Base-by-base conservation (phyloP, 2,329 filamentous ascomycete genomes). In the Fulvia fulva region DNA sequence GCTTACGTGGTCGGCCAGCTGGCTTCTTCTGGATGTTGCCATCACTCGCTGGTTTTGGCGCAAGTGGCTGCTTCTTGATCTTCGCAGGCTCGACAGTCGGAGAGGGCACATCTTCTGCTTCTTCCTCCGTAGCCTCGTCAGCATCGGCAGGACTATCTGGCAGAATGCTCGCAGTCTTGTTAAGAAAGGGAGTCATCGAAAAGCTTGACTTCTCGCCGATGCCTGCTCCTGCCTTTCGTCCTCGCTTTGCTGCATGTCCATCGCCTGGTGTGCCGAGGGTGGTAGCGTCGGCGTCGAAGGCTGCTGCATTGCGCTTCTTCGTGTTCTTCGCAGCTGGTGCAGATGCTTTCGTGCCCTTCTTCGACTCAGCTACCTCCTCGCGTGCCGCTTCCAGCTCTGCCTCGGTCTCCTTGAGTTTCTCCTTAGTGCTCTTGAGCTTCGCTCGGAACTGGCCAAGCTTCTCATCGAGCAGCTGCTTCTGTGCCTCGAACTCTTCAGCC, bases 141-240 rank as follows among this genome's bases (percentile, higher is more conserved):
- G 61, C 59, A 21, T 72, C 72, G n/a, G 71, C 66, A 67, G 73
- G 51, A 41, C 59, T 63, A n/a, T 61, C 63, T 6, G 77, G 75
- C n/a, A 76, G 74, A 14, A 87, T 76, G 63, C 79, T 87, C 60
- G 81, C 85, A 25, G 84, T 87, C 52, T 87, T 85, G 73, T 92
- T 96, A 61, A 97, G 80, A 78, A 96, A 97, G 0, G 93, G 93
- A 0, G 93, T 97, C 63, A 97, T 91, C 3, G 91, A 96, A 74
- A 97, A 97, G 2, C 83, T 87, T 0, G 92, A 97, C 74, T 96
- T 97, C 70, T 96, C 90, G 28, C 89, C 91, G 5, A 89, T 78
- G 56, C 85, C 76, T 1, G 83, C 81, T 21, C 85, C 82, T 12
- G 70, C 72, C 60, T 79, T 77, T 58, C 73, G 75, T 30, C 74